A percentile compares a stretch with the other conserved stretches of the same genome.
Evolutionary conservation across 2,329 filamentous ascomycete genomes (phyloP).

Genomic region (Clonostachys sp.): DNA sequence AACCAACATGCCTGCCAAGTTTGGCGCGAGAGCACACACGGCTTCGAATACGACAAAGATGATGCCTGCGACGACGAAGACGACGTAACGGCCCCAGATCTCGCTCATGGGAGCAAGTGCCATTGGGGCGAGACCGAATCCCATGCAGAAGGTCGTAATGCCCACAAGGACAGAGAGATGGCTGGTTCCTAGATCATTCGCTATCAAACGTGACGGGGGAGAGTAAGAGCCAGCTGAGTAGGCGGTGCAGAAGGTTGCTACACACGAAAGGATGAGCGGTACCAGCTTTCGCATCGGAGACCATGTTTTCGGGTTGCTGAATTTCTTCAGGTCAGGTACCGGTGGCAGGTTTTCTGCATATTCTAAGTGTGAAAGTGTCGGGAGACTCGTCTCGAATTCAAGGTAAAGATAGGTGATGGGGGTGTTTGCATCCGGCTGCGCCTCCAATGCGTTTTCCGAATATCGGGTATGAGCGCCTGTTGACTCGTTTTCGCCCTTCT

Average conservation of each 20-base stretch:
- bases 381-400: constrained; percentile 30
- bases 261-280: constrained; percentile 69
- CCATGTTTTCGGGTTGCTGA: constrained; percentile 71
- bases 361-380: constrained; percentile 9
- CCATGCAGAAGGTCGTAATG: constrained; percentile 76
- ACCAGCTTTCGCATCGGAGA: constrained; percentile 62
- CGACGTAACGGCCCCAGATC: constrained; percentile 79
- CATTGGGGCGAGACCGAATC: constrained; percentile 84
- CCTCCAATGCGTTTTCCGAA: background rate
- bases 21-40: constrained; percentile 66
- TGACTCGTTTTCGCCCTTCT: too few species aligned
- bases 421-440: constrained; percentile 6
- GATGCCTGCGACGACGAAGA: constrained; percentile 71
- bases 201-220: constrained; percentile 62
- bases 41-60: constrained; percentile 69
- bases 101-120: constrained; percentile 83
- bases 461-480: too few species aligned
- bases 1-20: constrained; percentile 69
- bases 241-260: constrained; percentile 72
- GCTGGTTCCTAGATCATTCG: constrained; percentile 59
- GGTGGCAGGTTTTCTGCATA: constrained; percentile 38
- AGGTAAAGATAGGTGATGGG: constrained; percentile 33
- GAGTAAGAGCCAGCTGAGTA: constrained; percentile 80
- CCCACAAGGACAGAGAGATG: constrained; percentile 65
- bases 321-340: constrained; percentile 62